These are phyloP conservation scores for Herpomyces periplanetae DNA, from an alignment of 2,329 filamentous ascomycete species.

Conservation along the genomic window DNA sequence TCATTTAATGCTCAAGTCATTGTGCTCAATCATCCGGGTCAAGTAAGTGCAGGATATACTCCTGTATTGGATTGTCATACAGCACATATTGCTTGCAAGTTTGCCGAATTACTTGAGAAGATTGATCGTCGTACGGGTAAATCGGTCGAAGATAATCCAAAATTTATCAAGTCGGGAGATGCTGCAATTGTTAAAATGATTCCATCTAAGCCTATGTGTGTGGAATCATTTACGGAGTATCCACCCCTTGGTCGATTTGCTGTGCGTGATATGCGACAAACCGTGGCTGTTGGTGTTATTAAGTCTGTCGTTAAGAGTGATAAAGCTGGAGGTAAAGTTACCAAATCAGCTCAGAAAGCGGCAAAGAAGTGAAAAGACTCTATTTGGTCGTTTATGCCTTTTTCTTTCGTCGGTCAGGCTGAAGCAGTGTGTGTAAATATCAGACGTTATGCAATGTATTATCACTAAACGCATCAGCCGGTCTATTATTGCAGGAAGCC, in stretches of 20 bases:
- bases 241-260: slow-evolving; percentile 98
- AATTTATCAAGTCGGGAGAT: slow-evolving; percentile 99
- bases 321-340: slow-evolving; percentile 12
- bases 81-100: slow-evolving; percentile 99
- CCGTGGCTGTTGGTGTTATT: slow-evolving; percentile 76
- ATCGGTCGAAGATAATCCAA: slow-evolving; percentile 57
- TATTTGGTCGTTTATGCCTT: too few species aligned
- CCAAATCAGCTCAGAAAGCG: slow-evolving; percentile 11
- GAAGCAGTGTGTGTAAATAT: too few species aligned
- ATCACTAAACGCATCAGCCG: too few species aligned
- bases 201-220: slow-evolving; percentile 99
- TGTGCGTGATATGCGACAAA: slow-evolving; percentile 81
- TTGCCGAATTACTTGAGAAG: slow-evolving; percentile 96
- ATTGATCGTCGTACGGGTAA: slow-evolving; percentile 99
- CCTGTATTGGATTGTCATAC: slow-evolving; percentile 99
- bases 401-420: too few species aligned
- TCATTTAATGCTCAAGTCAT: slow-evolving; percentile 99
- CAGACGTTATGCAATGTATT: too few species aligned
- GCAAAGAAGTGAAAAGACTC: slow-evolving; percentile 7
- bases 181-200: slow-evolving; percentile 99
- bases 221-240: slow-evolving; percentile 99
- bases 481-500: too few species aligned
- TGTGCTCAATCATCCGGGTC: slow-evolving; percentile 98
- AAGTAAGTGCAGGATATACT: slow-evolving; percentile 95
- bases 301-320: slow-evolving; percentile 35